These are phyloP conservation scores for Vanilla planifolia DNA, from an alignment of 106 monocot species.

Conservation along the genomic window DNA sequence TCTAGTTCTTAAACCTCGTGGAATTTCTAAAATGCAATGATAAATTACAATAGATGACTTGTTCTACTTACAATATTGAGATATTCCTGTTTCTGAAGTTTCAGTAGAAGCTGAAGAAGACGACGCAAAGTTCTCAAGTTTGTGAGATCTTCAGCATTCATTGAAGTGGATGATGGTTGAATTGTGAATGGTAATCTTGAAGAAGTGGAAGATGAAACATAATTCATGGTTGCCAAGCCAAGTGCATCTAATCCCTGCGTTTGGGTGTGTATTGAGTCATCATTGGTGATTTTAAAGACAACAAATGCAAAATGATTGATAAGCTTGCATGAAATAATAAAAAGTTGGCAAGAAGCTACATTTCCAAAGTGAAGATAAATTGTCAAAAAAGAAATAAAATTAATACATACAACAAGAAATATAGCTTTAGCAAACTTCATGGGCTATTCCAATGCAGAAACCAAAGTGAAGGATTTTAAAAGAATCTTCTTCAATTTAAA, in stretches of 20 bases:
- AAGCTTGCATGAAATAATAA: too few relatives aligned
- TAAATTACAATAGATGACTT: neutral
- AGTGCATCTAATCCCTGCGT: slow-evolving; percentile 94
- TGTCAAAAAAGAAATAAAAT: too few relatives aligned
- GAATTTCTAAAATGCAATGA: neutral
- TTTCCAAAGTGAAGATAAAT: too few relatives aligned
- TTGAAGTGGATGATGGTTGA: slow-evolving; percentile 26
- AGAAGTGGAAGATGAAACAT: slow-evolving; percentile 43
- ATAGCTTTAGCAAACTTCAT: too few relatives aligned
- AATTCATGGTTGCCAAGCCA: slow-evolving; percentile 55
- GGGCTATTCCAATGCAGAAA: neutral
- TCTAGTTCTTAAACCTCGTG: neutral
- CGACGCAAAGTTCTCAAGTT: slow-evolving; percentile 77
- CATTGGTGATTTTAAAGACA: too few relatives aligned
- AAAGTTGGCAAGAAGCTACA: too few relatives aligned
- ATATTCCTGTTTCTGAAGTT: slow-evolving; percentile 42
- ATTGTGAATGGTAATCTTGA: slow-evolving; percentile 48
- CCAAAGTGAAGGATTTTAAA: neutral
- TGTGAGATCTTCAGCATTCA: slow-evolving; percentile 56
- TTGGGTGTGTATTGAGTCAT: too few relatives aligned
- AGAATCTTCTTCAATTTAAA: too few relatives aligned
- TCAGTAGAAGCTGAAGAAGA: slow-evolving; percentile 57
- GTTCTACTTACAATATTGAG: slow-evolving; percentile 34
- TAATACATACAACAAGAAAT: too few relatives aligned
- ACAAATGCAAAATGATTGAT: too few relatives aligned